A percentile compares a stretch with the other conserved stretches of the same genome.
These are phyloP conservation scores for Juncus effusus DNA, from an alignment of 176 grass and related monocot species.

Conservation along the genomic window DNA sequence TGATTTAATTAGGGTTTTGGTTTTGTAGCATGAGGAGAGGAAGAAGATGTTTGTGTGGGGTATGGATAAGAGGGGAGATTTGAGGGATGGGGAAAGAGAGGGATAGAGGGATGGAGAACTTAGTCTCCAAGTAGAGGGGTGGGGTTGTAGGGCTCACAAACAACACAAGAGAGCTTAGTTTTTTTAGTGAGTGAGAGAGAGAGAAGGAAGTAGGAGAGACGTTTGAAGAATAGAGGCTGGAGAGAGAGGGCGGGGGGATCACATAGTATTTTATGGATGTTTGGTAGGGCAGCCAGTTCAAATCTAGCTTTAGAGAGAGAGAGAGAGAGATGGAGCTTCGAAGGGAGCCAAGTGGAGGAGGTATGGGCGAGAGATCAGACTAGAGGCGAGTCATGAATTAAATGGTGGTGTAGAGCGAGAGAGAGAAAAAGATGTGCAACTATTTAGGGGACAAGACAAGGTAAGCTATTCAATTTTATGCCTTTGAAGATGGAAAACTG, in stretches of 20 bases:
- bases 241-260: conserved; percentile 44
- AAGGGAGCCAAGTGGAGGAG: conserved; percentile 11
- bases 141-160: conserved; percentile 54
- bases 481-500: conserved; percentile 7
- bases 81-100: conserved; percentile 20
- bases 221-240: conserved; percentile 13
- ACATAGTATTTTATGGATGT: conserved; percentile 69
- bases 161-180: conserved; percentile 32
- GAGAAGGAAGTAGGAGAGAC: neutral
- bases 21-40: conserved; percentile 11
- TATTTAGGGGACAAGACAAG: conserved; percentile 26
- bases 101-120: conserved; percentile 31
- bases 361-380: conserved; percentile 51
- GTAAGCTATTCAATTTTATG: conserved; percentile 25
- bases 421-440: conserved; percentile 8
- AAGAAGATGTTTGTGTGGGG: conserved; percentile 24
- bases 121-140: conserved; percentile 29
- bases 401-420: conserved; percentile 44
- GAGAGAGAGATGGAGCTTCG: conserved; percentile 38
- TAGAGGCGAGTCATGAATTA: conserved; percentile 37
- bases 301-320: conserved; percentile 28
- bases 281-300: conserved; percentile 39
- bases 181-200: conserved; percentile 32
- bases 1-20: conserved; percentile 15
- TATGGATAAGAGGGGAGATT: conserved; percentile 42